phyloP scores from a whole-genome alignment of 345 rosid species.

The Aquilaria sinensis region DNA sequence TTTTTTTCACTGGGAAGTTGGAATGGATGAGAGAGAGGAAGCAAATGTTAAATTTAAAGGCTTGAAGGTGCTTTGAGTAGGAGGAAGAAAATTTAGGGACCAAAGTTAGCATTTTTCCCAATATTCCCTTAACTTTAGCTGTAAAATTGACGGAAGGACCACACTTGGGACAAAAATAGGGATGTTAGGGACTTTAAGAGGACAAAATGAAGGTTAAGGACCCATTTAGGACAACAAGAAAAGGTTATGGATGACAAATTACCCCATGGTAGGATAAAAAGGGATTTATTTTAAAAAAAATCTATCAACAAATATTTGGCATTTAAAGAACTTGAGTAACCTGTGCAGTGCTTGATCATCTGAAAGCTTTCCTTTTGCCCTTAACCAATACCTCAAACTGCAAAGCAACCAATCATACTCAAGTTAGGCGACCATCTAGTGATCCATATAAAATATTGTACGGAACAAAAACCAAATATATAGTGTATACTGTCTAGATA shows the following conservation, averaged over 20 bases:
- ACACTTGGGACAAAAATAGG: too few species aligned
- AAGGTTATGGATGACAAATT: neutral
- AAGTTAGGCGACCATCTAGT: slow-evolving; percentile 3
- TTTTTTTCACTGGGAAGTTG: neutral
- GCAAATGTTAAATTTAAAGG: too few species aligned
- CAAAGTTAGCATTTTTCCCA: too few species aligned
- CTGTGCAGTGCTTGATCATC: slow-evolving; percentile 95
- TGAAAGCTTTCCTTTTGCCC: slow-evolving; percentile 90
- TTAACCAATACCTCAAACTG: slow-evolving; percentile 92
- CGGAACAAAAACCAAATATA: too few species aligned
- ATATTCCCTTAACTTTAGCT: too few species aligned
- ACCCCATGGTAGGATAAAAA: neutral
- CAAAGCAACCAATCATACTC: slow-evolving; percentile 10
- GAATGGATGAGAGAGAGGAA: neutral
- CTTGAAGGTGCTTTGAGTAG: too few species aligned
- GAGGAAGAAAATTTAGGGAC: too few species aligned
- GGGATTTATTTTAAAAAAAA: neutral
- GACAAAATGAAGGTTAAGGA: too few species aligned
- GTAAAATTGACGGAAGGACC: too few species aligned
- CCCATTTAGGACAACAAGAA: neutral
- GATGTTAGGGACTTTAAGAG: too few species aligned
- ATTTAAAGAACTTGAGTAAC: slow-evolving; percentile 32
- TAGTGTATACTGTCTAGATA: neutral
- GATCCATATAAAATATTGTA: neutral
- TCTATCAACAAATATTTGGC: slow-evolving; percentile 1